Conservation (phyloP, 495 filamentous ascomycete genomes). For the Venustampulla echinocandica region DNA sequence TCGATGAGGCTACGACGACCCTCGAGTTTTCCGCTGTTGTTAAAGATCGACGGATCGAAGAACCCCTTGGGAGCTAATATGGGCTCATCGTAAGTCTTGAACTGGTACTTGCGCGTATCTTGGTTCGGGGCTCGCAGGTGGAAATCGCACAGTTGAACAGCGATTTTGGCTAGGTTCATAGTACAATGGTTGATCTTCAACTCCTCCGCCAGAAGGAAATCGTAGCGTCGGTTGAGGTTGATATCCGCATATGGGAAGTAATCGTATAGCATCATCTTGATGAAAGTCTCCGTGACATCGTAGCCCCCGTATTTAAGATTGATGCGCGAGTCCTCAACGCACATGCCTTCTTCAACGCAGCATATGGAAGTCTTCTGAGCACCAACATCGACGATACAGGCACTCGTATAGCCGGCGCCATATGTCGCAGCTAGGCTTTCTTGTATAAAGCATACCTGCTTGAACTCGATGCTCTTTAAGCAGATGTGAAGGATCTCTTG, state of each 20-base stretch:
- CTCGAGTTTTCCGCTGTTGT: constrained; percentile 65
- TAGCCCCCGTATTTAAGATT: constrained; percentile 90
- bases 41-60: constrained; percentile 81
- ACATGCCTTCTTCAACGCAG: constrained; percentile 95
- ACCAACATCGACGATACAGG: constrained; percentile 92
- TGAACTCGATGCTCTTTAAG: constrained; percentile 74
- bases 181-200: constrained; percentile 85
- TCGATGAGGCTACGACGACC: constrained; percentile 70
- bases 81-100: constrained; percentile 92
- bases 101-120: constrained; percentile 81
- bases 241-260: constrained; percentile 92
- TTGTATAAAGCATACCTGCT: constrained; percentile 83
- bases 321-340: constrained; percentile 78
- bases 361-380: constrained; percentile 97
- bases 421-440: constrained; percentile 92
- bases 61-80: constrained; percentile 84
- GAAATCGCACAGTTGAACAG: constrained; percentile 74
- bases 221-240: constrained; percentile 80
- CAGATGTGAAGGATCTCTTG: constrained; percentile 73
- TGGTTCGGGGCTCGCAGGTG: constrained; percentile 81
- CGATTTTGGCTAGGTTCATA: constrained; percentile 74
- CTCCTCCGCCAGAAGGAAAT: constrained; percentile 90
- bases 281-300: constrained; percentile 88
- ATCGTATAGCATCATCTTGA: constrained; percentile 95
- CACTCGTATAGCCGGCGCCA: constrained; percentile 86